phyloP scores from a whole-genome alignment of 192 early-diverging fungal genomes.

The Mortierella hygrophila region DNA sequence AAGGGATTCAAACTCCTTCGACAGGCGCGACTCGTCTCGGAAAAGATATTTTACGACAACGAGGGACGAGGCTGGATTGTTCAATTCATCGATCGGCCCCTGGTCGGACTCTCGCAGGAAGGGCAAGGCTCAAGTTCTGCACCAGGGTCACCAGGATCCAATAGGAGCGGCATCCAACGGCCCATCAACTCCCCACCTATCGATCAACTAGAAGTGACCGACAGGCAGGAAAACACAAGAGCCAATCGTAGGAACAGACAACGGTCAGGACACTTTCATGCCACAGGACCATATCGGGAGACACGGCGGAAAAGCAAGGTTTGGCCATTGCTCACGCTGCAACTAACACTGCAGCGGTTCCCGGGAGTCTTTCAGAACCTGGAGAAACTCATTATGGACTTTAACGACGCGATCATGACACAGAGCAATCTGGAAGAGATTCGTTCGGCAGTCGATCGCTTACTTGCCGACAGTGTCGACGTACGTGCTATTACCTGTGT shows the following conservation, averaged over 20 bases:
- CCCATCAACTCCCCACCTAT: background rate
- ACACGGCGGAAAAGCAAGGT: background rate
- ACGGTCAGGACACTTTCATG: conserved; percentile 7
- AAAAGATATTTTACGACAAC: conserved; percentile 52
- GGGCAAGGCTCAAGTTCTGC: background rate
- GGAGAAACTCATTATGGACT: conserved; percentile 44
- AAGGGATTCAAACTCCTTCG: conserved; percentile 49
- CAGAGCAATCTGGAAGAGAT: conserved; percentile 37
- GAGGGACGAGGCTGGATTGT: conserved; percentile 46
- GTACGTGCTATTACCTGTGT: background rate
- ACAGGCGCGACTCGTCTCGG: conserved; percentile 47
- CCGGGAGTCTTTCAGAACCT: conserved; percentile 37
- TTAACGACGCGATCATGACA: conserved; percentile 38
- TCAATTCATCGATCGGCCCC: conserved; percentile 50
- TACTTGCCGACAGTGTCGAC: conserved; percentile 35
- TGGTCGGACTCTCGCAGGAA: conserved; percentile 27
- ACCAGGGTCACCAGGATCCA: conserved; percentile 3
- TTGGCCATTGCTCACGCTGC: conserved; percentile 36
- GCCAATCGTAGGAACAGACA: conserved; percentile 10
- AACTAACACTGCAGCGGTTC: conserved; percentile 30
- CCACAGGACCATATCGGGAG: background rate
- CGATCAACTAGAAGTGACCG: background rate
- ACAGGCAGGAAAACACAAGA: background rate
- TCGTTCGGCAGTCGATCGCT: conserved; percentile 23
- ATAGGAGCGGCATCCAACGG: background rate